Base-by-base conservation (phyloP, 2,329 filamentous ascomycete species). In the Aspergillus tamarii region DNA sequence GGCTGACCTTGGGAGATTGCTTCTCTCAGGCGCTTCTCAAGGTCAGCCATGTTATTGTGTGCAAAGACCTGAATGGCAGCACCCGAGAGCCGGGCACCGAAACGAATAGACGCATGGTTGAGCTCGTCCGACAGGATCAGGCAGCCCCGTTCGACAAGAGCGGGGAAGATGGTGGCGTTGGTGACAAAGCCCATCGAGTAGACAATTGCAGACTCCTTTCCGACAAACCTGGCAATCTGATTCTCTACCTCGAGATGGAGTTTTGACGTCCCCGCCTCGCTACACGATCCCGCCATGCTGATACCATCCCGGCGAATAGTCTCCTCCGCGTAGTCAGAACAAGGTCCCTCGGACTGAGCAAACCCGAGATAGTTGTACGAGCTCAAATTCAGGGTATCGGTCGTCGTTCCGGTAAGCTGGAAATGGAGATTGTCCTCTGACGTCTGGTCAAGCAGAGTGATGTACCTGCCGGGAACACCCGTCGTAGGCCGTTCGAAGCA, bases 331-430 rank as follows among this genome's bases (percentile, higher is more conserved):
- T 90, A 90, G 77, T 97, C 94, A 57, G 94, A 94, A 75, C 94
- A 97, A 52, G 94, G 94, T 10, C 94, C 94, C 67, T 97, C 93
- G 0, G 94, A 97, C 78, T 98, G 94, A 57, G 94, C 94, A 74
- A 97, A 98, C 39, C 94, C 94, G 32, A 98, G 90, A 77, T 97
- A 98, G 81, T 97, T 98, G 85, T 98, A 97, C 0, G 94, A 97
- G 82, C 93, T 96, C 89, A 98, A 91, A 81, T 98, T 98, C 70
- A 98, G 83, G 0, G 94, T 97, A 79, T 97, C 91, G 0, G 93
- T 97, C 62, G 87, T 89, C 50, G 92, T 95, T 62, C 94, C 94
- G 2, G 90, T 92, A 77, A 92, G 89, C 74, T 90, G 86, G 83
- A 96, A 98, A 60, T 89, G 89, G 71, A 90, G 85, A 80, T 97